Conservation (phyloP, 257 asterid genomes). For the Ocimum tenuiflorum region DNA sequence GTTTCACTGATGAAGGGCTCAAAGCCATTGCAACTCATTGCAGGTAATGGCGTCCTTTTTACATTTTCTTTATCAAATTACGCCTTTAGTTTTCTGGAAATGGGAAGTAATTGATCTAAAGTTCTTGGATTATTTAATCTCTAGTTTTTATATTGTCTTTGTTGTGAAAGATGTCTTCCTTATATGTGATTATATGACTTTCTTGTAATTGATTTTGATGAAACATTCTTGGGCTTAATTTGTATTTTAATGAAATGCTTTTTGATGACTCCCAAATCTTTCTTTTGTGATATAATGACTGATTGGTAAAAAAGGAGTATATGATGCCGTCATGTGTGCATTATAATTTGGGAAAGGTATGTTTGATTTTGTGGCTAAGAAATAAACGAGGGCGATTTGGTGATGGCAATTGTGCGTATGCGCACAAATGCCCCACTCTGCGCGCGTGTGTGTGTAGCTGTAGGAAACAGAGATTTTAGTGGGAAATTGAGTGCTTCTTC, state of each 20-base stretch:
- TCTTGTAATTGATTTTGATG: neutral
- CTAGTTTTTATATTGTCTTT: neutral
- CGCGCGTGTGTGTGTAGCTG: constrained; percentile 3
- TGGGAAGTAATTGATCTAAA: neutral
- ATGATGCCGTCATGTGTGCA: neutral
- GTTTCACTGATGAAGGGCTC: constrained; percentile 66
- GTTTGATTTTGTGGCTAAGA: constrained; percentile 12
- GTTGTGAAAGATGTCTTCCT: neutral
- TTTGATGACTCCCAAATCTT: neutral
- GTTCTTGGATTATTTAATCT: neutral
- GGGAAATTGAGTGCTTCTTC: constrained; percentile 38
- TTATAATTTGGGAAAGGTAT: neutral
- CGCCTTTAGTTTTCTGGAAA: neutral
- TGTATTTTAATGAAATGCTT: neutral
- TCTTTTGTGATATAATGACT: neutral
- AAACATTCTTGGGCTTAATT: constrained; percentile 2
- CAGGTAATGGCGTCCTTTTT: constrained; percentile 34
- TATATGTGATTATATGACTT: neutral
- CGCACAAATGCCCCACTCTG: neutral
- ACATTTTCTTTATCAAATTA: neutral
- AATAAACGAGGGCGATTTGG: constrained; percentile 10
- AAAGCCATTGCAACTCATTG: constrained; percentile 58
- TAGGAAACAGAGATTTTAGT: constrained; percentile 26
- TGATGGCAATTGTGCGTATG: neutral
- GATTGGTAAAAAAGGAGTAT: neutral